A percentile compares a stretch with the other conserved stretches of the same genome.
Conservation (phyloP, 176 grass and related monocot species). For the Luzula sylvatica region DNA sequence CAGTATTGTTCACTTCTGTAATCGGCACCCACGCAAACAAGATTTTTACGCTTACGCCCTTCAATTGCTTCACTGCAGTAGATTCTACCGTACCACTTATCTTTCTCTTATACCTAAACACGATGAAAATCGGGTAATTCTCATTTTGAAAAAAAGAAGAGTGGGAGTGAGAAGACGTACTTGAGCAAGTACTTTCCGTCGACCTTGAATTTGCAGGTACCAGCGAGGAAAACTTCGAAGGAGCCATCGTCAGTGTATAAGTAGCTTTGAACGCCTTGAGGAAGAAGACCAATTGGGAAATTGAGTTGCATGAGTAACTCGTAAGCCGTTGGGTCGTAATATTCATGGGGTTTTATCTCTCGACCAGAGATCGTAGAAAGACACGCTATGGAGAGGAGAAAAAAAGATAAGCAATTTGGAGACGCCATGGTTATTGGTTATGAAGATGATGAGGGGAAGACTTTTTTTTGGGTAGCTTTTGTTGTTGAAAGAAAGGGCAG, state of each 20-base stretch:
- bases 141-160: not conserved
- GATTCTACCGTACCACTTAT: conserved; percentile 27
- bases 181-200: conserved; percentile 26
- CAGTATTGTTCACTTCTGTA: conserved; percentile 34
- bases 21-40: conserved; percentile 55
- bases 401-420: not conserved
- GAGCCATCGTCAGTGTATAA: conserved; percentile 47
- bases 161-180: not conserved
- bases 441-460: conserved; percentile 15
- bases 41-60: conserved; percentile 52
- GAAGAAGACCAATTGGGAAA: conserved; percentile 60
- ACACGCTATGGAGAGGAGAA: conserved; percentile 7
- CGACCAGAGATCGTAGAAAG: not conserved
- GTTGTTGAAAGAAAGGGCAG: conserved; percentile 15
- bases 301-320: conserved; percentile 51
- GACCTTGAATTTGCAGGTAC: conserved; percentile 44
- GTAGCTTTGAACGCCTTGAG: conserved; percentile 48
- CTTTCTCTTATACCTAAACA: conserved; percentile 20
- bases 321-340: conserved; percentile 32
- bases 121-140: no score
- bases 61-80: conserved; percentile 25
- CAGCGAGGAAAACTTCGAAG: conserved; percentile 57
- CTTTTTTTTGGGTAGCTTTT: conserved; percentile 11
- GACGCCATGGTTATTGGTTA: not conserved
- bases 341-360: not conserved